Conservation (phyloP, 805 yeast genomes). For the Metschnikowia lunata region DNA sequence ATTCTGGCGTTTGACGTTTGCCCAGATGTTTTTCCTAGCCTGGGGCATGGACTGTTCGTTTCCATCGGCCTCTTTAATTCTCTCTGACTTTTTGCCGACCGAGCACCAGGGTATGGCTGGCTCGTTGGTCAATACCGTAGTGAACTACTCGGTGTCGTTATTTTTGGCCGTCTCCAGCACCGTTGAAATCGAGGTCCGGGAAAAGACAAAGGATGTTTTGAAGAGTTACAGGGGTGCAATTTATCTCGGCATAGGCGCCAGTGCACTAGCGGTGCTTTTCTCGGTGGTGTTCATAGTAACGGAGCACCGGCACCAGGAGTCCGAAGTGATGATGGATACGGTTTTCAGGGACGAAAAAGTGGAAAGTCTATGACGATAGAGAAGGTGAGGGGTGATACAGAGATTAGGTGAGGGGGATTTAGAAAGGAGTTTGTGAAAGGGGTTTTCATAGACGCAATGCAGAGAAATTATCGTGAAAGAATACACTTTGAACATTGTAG, state of each 20-base stretch:
- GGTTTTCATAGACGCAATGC: too few relatives aligned
- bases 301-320: constrained; percentile 6
- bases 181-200: constrained; percentile 38
- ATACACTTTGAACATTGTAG: too few relatives aligned
- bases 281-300: constrained; percentile 21
- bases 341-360: not conserved
- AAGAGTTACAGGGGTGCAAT: constrained; percentile 53
- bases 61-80: constrained; percentile 65
- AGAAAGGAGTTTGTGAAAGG: too few relatives aligned
- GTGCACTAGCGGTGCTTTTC: constrained; percentile 42
- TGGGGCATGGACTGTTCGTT: constrained; percentile 80
- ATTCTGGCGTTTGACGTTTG: constrained; percentile 55
- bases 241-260: constrained; percentile 59
- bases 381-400: too few relatives aligned
- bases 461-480: too few relatives aligned
- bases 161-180: constrained; percentile 70
- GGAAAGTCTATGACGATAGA: too few relatives aligned
- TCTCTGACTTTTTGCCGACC: constrained; percentile 56
- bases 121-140: constrained; percentile 63
- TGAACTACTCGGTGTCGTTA: constrained; percentile 67
- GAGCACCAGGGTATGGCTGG: constrained; percentile 78
- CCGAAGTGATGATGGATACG: not conserved
- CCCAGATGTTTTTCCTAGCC: constrained; percentile 50
- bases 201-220: constrained; percentile 17
- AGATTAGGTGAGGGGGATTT: too few relatives aligned